Evolutionary conservation across 2,329 filamentous ascomycete genomes (phyloP).

Genomic region (Escovopsis weberi): DNA sequence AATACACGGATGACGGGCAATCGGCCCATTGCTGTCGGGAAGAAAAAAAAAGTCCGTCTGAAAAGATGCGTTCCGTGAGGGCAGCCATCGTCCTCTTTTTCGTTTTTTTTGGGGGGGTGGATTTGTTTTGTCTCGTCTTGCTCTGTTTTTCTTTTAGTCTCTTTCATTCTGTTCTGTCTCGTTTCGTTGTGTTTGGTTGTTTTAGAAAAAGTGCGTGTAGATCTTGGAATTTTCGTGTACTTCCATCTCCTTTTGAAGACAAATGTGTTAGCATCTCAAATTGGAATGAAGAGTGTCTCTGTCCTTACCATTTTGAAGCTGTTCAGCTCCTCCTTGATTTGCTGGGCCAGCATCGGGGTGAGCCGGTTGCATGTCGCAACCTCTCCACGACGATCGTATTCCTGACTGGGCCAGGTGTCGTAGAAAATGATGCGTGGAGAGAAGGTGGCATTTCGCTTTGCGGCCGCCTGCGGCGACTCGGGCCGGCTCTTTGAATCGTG

Average conservation of each 20-base stretch:
- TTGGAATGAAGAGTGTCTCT: background rate
- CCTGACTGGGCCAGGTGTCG: conserved; percentile 88
- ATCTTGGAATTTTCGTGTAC: conserved; percentile 98
- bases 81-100: conserved; percentile 15
- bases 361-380: conserved; percentile 96
- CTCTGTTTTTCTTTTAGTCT: too few species aligned
- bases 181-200: too few species aligned
- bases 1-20: conserved; percentile 31
- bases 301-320: conserved; percentile 76
- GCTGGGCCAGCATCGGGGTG: conserved; percentile 91
- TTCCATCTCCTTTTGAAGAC: conserved; percentile 74
- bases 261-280: conserved; percentile 21
- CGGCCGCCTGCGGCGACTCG: conserved; percentile 55
- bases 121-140: too few species aligned
- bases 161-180: too few species aligned
- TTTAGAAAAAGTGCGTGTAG: conserved; percentile 99
- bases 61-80: conserved; percentile 9
- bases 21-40: conserved; percentile 7
- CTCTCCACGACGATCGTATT: conserved; percentile 92
- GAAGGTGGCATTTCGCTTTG: conserved; percentile 56
- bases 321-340: conserved; percentile 99
- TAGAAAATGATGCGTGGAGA: conserved; percentile 89
- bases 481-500: conserved; percentile 70
- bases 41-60: conserved; percentile 13
- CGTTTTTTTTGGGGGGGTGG: too few species aligned